A percentile compares a stretch with the other conserved stretches of the same genome.
Conservation (phyloP, 164 flowering plant genomes). For the Houttuynia cordata region DNA sequence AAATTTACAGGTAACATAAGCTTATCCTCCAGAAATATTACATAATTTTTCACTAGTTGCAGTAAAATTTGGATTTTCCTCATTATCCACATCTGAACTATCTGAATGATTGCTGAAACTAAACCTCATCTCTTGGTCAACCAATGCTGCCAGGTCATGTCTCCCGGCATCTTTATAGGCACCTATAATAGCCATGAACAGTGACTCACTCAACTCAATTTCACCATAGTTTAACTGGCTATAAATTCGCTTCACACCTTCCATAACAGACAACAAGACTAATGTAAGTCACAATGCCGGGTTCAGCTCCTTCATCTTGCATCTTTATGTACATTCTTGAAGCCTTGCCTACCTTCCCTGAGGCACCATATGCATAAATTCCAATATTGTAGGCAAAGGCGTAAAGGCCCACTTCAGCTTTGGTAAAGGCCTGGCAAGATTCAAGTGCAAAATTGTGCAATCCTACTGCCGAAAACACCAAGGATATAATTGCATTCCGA, state of each 20-base stretch:
- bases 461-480: conserved; percentile 50
- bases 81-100: not conserved
- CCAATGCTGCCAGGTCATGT: conserved; percentile 55
- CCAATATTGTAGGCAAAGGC: conserved; percentile 55
- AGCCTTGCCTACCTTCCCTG: conserved; percentile 54
- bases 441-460: conserved; percentile 53
- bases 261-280: conserved; percentile 66
- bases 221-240: conserved; percentile 48
- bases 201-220: conserved; percentile 48
- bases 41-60: not conserved
- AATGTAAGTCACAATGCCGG: conserved; percentile 60
- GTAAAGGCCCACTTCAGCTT: conserved; percentile 31
- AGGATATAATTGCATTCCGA: conserved; percentile 45
- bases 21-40: not conserved
- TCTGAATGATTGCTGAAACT: conserved; percentile 15
- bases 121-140: conserved; percentile 47
- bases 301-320: conserved; percentile 65
- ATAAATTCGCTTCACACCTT: conserved; percentile 66
- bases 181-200: conserved; percentile 47
- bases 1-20: not conserved
- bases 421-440: conserved; percentile 33
- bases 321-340: conserved; percentile 62
- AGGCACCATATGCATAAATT: conserved; percentile 45
- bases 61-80: not conserved
- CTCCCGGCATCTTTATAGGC: conserved; percentile 18